Evolutionary conservation across 345 rosid species (phyloP), one percentile per base, ranked within the genome.

Genomic region (Xanthoceras sorbifolium): DNA sequence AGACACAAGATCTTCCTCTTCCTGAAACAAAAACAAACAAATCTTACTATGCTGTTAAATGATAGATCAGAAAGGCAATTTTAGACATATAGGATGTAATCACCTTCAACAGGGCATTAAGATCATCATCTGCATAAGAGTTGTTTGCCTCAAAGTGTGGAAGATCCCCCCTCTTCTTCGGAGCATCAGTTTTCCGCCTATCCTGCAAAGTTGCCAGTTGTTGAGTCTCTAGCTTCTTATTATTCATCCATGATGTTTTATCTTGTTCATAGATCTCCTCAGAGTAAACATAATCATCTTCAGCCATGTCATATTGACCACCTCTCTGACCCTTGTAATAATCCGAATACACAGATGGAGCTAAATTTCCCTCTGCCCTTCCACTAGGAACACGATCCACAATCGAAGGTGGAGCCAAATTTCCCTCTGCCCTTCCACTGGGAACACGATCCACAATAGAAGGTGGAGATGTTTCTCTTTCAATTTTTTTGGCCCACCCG

Each of bases 1-100:
- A 75, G 83, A 76, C 60, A 89, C 85, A 80, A 87, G 92, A 77
- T 89, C 89, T 74, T 86, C 90, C 76, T 87, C 90, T 70, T 89
- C 90, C 92, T 89, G 64, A 20, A 76, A 72, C 31, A 79, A 50
- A 25, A 23, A 72, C 26, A 81, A 32, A 65, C 76, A 74, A 12
- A 34, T 23, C 44, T 40, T 20, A 42, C 3, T 72, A n/a, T 5
- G 46, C 46, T 50, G 69, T 6, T 38, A 22, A 70, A 76, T 1
- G 34, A 63, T 20, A 42, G 14, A 29, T 62, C 28, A 11, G 5
- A 69, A 64, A 60, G 62, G 34, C 70, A 31, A 23, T 44, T 31
- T 9, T 44, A 36, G 15, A 61, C 44, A 15, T 44, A 55, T 62
- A 25, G 31, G 61, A 46, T 32, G 38, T 46, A 46, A 66, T 40